These are phyloP conservation scores for Fallopia convolvulus DNA, from an alignment of 148 eudicot species.

Conservation along the genomic window DNA sequence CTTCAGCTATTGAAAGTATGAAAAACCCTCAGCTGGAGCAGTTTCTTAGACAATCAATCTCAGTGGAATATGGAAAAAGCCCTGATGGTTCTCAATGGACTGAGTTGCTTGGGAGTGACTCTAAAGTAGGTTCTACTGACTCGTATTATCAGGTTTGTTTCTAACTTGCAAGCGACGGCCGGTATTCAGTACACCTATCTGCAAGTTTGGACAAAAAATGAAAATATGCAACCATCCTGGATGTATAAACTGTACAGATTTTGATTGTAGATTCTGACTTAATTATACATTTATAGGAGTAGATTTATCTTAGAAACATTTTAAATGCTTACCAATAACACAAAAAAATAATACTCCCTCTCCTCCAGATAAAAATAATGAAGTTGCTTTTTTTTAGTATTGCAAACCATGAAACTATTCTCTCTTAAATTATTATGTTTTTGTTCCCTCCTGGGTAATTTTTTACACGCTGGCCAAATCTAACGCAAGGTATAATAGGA, in stretches of 20 bases:
- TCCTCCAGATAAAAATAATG: not conserved
- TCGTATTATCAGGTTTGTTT: conserved; percentile 64
- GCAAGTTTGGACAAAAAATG: not conserved
- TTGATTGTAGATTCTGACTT: not conserved
- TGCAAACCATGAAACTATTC: too few relatives aligned
- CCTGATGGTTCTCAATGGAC: conserved; percentile 33
- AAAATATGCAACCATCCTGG: not conserved
- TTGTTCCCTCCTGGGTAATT: too few relatives aligned
- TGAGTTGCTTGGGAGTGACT: conserved; percentile 31
- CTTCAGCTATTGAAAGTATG: conserved; percentile 45
- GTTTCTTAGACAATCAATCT: conserved; percentile 46
- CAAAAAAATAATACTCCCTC: not conserved
- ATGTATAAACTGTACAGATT: not conserved
- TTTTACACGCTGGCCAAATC: too few relatives aligned
- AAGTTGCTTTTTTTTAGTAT: not conserved
- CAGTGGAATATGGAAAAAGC: conserved; percentile 27
- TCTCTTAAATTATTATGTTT: too few relatives aligned
- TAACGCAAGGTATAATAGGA: too few relatives aligned
- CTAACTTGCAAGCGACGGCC: not conserved
- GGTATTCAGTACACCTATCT: too few relatives aligned
- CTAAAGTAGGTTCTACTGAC: conserved; percentile 32
- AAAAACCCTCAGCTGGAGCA: conserved; percentile 51
- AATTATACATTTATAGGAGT: not conserved
- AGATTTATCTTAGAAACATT: not conserved
- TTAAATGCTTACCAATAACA: not conserved